phyloP scores from a whole-genome alignment of 345 rosid genomes.

The Carallia pectinifolia region DNA sequence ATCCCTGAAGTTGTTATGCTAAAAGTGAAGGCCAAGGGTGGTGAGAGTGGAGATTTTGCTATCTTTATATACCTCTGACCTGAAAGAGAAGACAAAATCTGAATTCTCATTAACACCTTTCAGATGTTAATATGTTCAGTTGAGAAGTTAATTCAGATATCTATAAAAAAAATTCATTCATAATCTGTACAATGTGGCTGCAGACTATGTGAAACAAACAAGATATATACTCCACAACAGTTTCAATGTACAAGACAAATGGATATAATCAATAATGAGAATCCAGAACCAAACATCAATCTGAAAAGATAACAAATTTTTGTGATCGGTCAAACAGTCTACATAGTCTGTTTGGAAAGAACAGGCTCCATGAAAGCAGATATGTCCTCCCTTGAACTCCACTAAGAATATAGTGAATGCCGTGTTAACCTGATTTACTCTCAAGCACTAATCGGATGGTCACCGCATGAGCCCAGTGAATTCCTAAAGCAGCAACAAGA shows the following conservation, averaged over 20 bases:
- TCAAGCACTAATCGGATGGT: constrained; percentile 73
- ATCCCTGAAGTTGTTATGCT: constrained; percentile 64
- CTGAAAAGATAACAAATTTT: no score
- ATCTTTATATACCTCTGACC: constrained; percentile 75
- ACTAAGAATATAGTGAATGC: neutral
- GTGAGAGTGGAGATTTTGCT: constrained; percentile 80
- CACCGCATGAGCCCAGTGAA: constrained; percentile 89
- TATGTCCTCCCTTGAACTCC: neutral
- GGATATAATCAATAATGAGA: no score
- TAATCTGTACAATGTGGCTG: neutral
- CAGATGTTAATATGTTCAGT: neutral
- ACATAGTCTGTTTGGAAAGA: neutral
- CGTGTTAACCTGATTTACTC: constrained; percentile 58
- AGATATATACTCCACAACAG: no score
- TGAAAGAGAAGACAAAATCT: constrained; percentile 30
- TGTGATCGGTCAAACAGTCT: neutral
- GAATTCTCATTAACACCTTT: constrained; percentile 2
- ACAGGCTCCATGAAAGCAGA: neutral
- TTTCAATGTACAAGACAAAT: no score
- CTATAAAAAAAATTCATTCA: neutral
- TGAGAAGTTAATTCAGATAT: no score
- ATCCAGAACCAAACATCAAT: no score
- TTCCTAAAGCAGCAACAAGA: constrained; percentile 77
- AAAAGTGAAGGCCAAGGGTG: constrained; percentile 75
- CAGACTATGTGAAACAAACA: neutral